phyloP scores from a whole-genome alignment of 805 yeast genomes.

The Torulaspora microellipsoides region DNA sequence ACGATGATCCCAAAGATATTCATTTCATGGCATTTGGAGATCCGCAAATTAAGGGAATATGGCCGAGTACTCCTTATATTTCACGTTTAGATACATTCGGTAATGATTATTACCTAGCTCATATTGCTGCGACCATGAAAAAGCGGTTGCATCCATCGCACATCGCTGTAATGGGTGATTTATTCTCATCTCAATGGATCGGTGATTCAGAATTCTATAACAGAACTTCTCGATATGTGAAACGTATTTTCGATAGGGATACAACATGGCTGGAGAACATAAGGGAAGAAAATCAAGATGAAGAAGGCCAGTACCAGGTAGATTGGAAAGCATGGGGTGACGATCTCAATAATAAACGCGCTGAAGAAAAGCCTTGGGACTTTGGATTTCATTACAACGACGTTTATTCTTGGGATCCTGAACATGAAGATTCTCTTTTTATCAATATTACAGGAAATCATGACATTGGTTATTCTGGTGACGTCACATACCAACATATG shows the following conservation, averaged over 20 bases:
- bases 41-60: conserved; percentile 92
- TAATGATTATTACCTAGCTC: conserved; percentile 85
- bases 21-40: conserved; percentile 85
- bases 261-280: conserved; percentile 51
- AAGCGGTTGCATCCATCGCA: conserved; percentile 64
- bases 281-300: conserved; percentile 31
- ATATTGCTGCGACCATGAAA: conserved; percentile 66
- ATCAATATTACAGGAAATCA: conserved; percentile 91
- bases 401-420: conserved; percentile 62
- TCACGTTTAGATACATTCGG: conserved; percentile 81
- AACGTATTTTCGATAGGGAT: conserved; percentile 63
- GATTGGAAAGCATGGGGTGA: conserved; percentile 32
- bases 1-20: conserved; percentile 40
- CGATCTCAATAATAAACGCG: conserved; percentile 19
- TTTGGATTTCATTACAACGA: conserved; percentile 50
- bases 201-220: conserved; percentile 77
- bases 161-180: conserved; percentile 89
- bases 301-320: conserved; percentile 23
- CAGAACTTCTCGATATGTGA: conserved; percentile 69
- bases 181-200: conserved; percentile 94
- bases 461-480: conserved; percentile 94
- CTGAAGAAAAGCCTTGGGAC: conserved; percentile 28
- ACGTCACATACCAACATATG: conserved; percentile 88
- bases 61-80: conserved; percentile 64
- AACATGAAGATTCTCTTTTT: conserved; percentile 55